Percentiles rank a stretch among this genome's conserved stretches.
These are phyloP conservation scores for Trichoderma endophyticum DNA, from an alignment of 2,329 filamentous ascomycete genomes.

Conservation along the genomic window DNA sequence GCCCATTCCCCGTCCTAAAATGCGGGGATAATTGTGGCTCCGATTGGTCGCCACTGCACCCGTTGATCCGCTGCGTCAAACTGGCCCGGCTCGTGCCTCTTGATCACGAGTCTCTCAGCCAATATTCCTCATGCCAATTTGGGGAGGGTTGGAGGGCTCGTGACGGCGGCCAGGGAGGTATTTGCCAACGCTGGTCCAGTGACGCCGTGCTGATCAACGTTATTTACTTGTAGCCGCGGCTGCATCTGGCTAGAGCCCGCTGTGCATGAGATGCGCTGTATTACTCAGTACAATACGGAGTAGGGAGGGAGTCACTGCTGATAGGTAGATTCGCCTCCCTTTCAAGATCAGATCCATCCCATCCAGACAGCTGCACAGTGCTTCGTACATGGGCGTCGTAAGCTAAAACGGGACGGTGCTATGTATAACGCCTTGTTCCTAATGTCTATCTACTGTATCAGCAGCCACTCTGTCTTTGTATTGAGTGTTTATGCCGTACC, in stretches of 20 bases:
- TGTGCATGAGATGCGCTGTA: conserved; percentile 8
- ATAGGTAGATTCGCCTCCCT: conserved; percentile 4
- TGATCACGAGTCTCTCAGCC: conserved; percentile 16
- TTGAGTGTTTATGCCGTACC: not conserved
- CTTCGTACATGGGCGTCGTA: not conserved
- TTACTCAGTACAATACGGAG: not conserved
- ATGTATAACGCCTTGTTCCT: not conserved
- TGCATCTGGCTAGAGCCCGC: conserved; percentile 5
- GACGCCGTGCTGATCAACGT: conserved; percentile 14
- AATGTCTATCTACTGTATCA: not conserved
- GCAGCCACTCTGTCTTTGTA: not conserved
- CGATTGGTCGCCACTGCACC: conserved; percentile 14
- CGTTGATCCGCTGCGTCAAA: conserved; percentile 18
- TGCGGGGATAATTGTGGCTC: conserved; percentile 16
- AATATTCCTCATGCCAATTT: conserved; percentile 9
- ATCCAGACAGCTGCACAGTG: not conserved
- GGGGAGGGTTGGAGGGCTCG: conserved; percentile 5
- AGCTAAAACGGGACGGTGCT: not conserved
- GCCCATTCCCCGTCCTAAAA: conserved; percentile 14
- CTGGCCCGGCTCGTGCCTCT: conserved; percentile 17
- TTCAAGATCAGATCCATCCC: not conserved
- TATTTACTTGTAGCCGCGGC: conserved; percentile 13
- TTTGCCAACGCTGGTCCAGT: conserved; percentile 13
- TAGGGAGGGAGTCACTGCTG: not conserved
- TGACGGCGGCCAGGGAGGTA: conserved; percentile 8